Percentiles rank a stretch among this genome's conserved stretches.
Conservation (phyloP, 192 early-diverging fungal genomes). For the Coemansia sp. region DNA sequence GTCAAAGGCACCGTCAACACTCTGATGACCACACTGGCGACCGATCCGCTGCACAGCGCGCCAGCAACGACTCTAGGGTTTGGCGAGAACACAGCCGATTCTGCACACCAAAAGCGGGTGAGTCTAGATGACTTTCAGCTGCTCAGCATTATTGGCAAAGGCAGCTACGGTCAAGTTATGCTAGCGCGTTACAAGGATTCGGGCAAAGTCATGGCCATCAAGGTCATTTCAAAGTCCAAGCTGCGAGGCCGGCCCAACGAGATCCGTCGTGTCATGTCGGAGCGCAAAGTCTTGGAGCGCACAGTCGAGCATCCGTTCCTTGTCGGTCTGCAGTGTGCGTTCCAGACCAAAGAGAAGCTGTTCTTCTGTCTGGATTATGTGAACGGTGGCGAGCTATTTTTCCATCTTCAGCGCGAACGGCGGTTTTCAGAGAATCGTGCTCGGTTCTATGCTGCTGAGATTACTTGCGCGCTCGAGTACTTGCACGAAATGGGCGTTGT, state of each 20-base stretch:
- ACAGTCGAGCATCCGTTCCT: constrained; percentile 63
- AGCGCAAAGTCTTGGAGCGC: constrained; percentile 63
- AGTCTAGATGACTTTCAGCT: constrained; percentile 65
- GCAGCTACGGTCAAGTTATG: constrained; percentile 75
- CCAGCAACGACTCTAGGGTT: constrained; percentile 17
- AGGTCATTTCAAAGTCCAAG: constrained; percentile 69
- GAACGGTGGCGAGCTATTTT: constrained; percentile 75
- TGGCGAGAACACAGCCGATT: constrained; percentile 12
- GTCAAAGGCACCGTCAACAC: constrained; percentile 46
- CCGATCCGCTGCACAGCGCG: constrained; percentile 33
- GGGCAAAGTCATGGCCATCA: constrained; percentile 66
- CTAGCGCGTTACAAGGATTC: constrained; percentile 76
- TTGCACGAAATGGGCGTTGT: constrained; percentile 90
- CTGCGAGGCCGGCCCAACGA: constrained; percentile 65
- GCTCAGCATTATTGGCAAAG: constrained; percentile 75
- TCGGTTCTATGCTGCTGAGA: constrained; percentile 61
- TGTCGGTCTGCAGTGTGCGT: constrained; percentile 69
- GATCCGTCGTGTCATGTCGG: constrained; percentile 64
- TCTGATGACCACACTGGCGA: constrained; percentile 44
- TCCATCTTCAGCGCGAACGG: constrained; percentile 70
- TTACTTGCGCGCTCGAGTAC: constrained; percentile 64
- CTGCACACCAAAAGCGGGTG: constrained; percentile 21
- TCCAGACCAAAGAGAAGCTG: constrained; percentile 73
- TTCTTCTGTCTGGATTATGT: constrained; percentile 77
- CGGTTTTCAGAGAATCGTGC: constrained; percentile 64